Base-by-base conservation (phyloP, 2,329 filamentous ascomycete species). In the Hansfordia pulvinata region DNA sequence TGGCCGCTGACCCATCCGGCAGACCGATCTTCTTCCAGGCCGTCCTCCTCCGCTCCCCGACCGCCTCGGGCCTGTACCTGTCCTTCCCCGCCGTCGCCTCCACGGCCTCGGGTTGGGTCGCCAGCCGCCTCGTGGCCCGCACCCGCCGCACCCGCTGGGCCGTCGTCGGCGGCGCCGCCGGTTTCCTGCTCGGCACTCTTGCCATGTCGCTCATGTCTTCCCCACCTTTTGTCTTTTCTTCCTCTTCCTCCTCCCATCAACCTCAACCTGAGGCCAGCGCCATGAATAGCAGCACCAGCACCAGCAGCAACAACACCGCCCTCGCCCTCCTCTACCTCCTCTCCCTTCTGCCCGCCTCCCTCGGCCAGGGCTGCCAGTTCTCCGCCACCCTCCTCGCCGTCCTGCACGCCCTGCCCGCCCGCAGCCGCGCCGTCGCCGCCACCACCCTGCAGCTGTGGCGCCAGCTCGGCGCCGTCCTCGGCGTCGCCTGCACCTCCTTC, bases 1-100 rank as follows among this genome's bases (percentile, higher is more conserved):
- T n/a, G n/a, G n/a, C n/a, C n/a, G n/a, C 12, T 12, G 14, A 19
- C 14, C 22, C 10, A 17, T 15, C 64, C 52, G 68, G 67, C 37
- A 71, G 71, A 5, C 80, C 80, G 1, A 57, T 86, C 6, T 86
- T 76, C 55, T 85, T 82, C 53, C 78, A 83, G 45, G 76, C 74
- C 19, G 77, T 83, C 15, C 71, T 81, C 25, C 62, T 79, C 27
- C 72, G 76, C 31, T 66, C 62, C 5, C 74, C 80, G 10, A 83
- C 79, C 1, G 57, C 62, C 14, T 82, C 79, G 1, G 80, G 80
- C n/a, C 64, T 84, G 16, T 68, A 74, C 22, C 72, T 86, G 28
- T 63, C 81, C 12, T 56, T 75, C 6, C 72, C 76, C 4, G 70
- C 72, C 1, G 38, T 73, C 15, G 64, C 64, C 3, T 51, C 68